phyloP scores from a whole-genome alignment of 2,329 filamentous ascomycete genomes.

The Leptographium radiaticola region DNA sequence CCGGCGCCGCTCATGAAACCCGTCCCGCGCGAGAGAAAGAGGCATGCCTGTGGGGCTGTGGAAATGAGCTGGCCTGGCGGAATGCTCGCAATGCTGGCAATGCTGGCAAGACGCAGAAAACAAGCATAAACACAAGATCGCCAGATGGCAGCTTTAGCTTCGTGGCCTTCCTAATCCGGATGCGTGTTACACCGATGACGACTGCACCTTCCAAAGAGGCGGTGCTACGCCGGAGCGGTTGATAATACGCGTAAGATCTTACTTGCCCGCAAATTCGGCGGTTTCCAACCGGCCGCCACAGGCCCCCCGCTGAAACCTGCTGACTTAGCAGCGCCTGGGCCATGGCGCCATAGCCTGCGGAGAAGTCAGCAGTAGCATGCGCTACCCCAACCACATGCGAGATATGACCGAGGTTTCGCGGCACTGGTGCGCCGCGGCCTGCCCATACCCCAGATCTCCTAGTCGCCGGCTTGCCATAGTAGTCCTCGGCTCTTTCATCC shows the following conservation, averaged over 20 bases:
- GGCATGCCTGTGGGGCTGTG: neutral
- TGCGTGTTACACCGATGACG: neutral
- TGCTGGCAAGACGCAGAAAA: neutral
- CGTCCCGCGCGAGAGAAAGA: too few species aligned
- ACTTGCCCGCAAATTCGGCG: too few species aligned
- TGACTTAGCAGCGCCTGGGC: neutral
- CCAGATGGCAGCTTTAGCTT: neutral
- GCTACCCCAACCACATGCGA: slow-evolving; percentile 9
- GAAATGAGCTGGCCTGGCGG: neutral
- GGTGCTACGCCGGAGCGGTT: neutral
- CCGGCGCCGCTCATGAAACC: too few species aligned
- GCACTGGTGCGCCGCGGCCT: neutral
- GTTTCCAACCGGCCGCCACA: too few species aligned
- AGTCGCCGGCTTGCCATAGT: neutral
- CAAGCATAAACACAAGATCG: neutral
- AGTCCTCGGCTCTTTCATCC: neutral
- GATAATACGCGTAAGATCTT: neutral
- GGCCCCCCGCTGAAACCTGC: too few species aligned
- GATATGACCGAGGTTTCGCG: slow-evolving; percentile 13
- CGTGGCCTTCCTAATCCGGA: neutral
- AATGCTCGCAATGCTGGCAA: neutral
- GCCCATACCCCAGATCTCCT: neutral
- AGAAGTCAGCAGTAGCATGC: neutral
- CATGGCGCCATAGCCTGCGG: neutral
- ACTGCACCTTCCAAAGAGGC: neutral